Base-by-base conservation (phyloP, 2,329 filamentous ascomycete genomes). In the Botrytis fragariae region DNA sequence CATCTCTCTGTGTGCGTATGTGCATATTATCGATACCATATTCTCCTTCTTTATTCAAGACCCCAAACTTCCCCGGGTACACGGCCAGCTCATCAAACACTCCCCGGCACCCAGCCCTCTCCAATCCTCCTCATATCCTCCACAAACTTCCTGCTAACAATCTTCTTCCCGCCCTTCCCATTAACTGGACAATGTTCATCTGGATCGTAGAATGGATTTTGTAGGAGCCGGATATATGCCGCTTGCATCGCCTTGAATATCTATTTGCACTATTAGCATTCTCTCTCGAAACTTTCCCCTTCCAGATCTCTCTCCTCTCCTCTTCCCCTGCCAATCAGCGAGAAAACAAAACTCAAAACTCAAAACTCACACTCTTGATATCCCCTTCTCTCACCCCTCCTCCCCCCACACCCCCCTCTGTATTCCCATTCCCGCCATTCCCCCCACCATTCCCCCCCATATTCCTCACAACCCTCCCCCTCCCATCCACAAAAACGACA, bases 121-220 rank as follows among this genome's bases (percentile, higher is more conserved):
- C 94, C 96, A 81, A 99, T 96, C 77, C 92, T 87, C 81, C 92
- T 90, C 81, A 99, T 91, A 79, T 98, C 94, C 25, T 90, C 88
- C 69, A 90, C 87, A 82, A 99, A 99, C 81, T 86, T 90, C 78
- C 87, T 89, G 82, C 94, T 97, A 70, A 89, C 92, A 77, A 98
- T 98, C 80, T 91, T 91, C 81, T 90, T 88, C 4, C 88, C 88
- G 0, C 86, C 86, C 39, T 82, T 82, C 0, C 86, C 87, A 0
- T 82, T 82, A 5, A 84, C 81, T 67, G 92, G 92, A 75, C 88
- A 88, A 82, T 95, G 91, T 79, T 95, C 92, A 80, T 98, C 94
- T 16, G 95, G 95, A 64, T 92, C 90, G 82, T 95, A 98, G 83
- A 99, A 99, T 0, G 95, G 95, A 80, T 99, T 98, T 83, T 97